Evolutionary conservation across 1,284 basidiomycete genomes (phyloP).

Genomic region (Pseudozyma sp.): DNA sequence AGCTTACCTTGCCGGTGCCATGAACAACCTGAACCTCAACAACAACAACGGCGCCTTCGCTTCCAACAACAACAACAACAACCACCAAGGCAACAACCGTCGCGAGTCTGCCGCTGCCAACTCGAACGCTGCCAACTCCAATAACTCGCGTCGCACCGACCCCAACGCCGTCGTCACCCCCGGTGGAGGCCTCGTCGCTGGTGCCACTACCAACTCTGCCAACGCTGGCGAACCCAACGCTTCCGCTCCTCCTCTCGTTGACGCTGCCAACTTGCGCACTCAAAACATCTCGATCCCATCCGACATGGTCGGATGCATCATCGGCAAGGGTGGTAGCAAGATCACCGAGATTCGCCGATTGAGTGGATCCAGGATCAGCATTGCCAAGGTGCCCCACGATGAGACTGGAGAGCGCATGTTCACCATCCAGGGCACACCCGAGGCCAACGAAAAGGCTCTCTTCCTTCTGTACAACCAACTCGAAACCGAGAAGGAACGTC

Average conservation of each 20-base stretch:
- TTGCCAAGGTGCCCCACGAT: slow-evolving; percentile 97
- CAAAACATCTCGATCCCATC: slow-evolving; percentile 97
- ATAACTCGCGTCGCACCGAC: slow-evolving; percentile 39
- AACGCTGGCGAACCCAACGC: slow-evolving; percentile 59
- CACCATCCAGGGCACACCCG: slow-evolving; percentile 95
- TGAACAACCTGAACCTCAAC: slow-evolving; percentile 41
- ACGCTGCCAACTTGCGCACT: slow-evolving; percentile 83
- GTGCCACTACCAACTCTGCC: slow-evolving; percentile 56
- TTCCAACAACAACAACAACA: slow-evolving; percentile 58
- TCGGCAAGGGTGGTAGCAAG: slow-evolving; percentile 93
- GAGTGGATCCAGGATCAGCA: slow-evolving; percentile 95
- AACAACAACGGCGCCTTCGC: slow-evolving; percentile 7
- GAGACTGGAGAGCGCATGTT: slow-evolving; percentile 99
- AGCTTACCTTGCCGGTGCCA: slow-evolving; percentile 69
- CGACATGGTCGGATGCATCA: slow-evolving; percentile 83
- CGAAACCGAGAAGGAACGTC: slow-evolving; percentile 64
- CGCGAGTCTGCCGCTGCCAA: not conserved
- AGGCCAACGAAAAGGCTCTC: slow-evolving; percentile 76
- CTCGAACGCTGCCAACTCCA: slow-evolving; percentile 13
- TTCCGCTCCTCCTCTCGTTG: slow-evolving; percentile 63
- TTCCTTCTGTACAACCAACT: slow-evolving; percentile 89
- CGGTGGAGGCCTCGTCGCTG: slow-evolving; percentile 62
- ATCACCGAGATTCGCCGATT: slow-evolving; percentile 98
- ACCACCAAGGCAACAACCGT: slow-evolving; percentile 8
- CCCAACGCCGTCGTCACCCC: slow-evolving; percentile 62